Percentiles rank a stretch among this genome's conserved stretches.
phyloP scores from a whole-genome alignment of 2,329 filamentous ascomycete genomes.

The Cladobotryum protrusum region DNA sequence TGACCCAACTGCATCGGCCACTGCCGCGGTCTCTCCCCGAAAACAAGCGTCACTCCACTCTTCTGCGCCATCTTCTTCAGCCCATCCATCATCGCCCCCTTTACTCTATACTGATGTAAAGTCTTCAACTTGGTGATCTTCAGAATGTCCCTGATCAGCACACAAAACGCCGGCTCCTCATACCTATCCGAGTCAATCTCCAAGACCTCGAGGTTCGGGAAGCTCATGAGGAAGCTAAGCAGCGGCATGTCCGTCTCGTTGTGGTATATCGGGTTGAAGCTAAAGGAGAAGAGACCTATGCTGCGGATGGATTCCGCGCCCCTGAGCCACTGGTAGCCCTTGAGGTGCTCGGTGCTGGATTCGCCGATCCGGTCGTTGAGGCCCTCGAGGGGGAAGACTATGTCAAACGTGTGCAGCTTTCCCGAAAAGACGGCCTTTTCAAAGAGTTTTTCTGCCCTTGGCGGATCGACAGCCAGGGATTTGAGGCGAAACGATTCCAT shows the following conservation, averaged over 20 bases:
- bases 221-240: conserved; percentile 28
- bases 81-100: conserved; percentile 26
- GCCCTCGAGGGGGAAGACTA: conserved; percentile 28
- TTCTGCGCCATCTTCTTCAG: conserved; percentile 18
- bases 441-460: conserved; percentile 20
- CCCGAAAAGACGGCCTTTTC: conserved; percentile 19
- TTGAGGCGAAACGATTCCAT: conserved; percentile 25
- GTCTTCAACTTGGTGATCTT: conserved; percentile 25
- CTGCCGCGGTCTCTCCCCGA: conserved; percentile 21
- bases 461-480: conserved; percentile 19
- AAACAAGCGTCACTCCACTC: conserved; percentile 24
- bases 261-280: conserved; percentile 24
- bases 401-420: conserved; percentile 29
- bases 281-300: conserved; percentile 30
- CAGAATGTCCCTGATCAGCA: conserved; percentile 25
- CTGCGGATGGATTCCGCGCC: conserved; percentile 27
- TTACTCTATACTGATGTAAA: conserved; percentile 27
- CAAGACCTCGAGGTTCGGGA: conserved; percentile 31
- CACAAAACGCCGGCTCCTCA: conserved; percentile 23
- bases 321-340: conserved; percentile 29
- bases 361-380: conserved; percentile 19
- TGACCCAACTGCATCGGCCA: conserved; percentile 25
- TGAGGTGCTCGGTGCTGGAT: conserved; percentile 24
- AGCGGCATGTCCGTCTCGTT: conserved; percentile 26
- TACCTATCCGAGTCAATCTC: conserved; percentile 29